Conservation (phyloP, 1,139 yeast genomes). For the Trichomonascaceae sp. region DNA sequence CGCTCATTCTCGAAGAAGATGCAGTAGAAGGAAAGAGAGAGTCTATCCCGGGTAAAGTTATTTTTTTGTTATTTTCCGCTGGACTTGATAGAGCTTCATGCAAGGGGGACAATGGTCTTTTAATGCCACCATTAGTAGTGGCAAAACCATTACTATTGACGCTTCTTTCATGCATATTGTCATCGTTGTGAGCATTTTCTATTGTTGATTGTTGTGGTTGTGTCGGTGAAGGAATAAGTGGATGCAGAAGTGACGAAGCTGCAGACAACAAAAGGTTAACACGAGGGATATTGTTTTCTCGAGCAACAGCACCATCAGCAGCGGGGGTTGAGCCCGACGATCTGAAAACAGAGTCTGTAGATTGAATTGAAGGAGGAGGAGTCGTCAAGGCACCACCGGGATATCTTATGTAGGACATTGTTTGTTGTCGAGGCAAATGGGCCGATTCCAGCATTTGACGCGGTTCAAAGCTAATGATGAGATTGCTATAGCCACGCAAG, state of each 20-base stretch:
- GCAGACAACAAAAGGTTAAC: background rate
- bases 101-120: background rate
- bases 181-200: background rate
- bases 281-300: background rate
- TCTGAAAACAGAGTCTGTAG: background rate
- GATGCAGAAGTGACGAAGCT: background rate
- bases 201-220: background rate
- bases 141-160: background rate
- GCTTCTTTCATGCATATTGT: background rate
- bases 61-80: background rate
- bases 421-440: background rate
- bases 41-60: constrained; percentile 10
- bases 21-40: constrained; percentile 7
- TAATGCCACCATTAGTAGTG: background rate
- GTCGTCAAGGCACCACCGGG: background rate
- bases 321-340: background rate
- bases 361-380: background rate
- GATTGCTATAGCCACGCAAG: background rate
- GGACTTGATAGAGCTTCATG: background rate
- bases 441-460: background rate
- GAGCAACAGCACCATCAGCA: background rate
- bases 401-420: background rate
- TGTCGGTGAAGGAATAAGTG: background rate
- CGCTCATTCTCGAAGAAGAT: constrained; percentile 2
- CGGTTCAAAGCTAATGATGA: background rate